Percentiles rank a stretch among this genome's conserved stretches.
Conservation (phyloP, 2,329 filamentous ascomycete genomes). For the Zalaria obscura region DNA sequence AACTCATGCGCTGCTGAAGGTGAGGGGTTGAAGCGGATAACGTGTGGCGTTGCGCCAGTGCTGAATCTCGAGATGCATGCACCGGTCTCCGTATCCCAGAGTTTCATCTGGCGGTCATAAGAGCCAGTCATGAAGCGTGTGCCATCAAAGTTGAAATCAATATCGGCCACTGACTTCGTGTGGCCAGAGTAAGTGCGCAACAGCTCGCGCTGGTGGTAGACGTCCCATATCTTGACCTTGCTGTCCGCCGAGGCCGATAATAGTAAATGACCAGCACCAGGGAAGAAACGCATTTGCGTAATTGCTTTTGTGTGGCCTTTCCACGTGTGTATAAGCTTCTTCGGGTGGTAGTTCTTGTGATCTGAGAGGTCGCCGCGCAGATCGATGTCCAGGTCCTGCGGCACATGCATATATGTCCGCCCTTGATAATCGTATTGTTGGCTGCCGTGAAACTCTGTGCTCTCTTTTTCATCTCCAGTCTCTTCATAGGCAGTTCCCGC, state of each 20-base stretch:
- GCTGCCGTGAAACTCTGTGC: slow-evolving; percentile 72
- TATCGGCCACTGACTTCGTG: slow-evolving; percentile 76
- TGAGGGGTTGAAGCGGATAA: slow-evolving; percentile 82
- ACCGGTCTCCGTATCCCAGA: slow-evolving; percentile 97
- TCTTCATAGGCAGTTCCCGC: slow-evolving; percentile 36
- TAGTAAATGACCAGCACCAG: slow-evolving; percentile 71
- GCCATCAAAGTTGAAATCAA: slow-evolving; percentile 72
- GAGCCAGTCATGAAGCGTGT: slow-evolving; percentile 80
- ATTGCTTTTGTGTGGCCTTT: slow-evolving; percentile 67
- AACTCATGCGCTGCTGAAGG: slow-evolving; percentile 72
- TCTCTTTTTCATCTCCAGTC: slow-evolving; percentile 45
- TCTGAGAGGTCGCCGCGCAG: slow-evolving; percentile 68
- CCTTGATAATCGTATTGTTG: slow-evolving; percentile 86
- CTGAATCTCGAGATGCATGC: slow-evolving; percentile 78
- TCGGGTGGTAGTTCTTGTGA: slow-evolving; percentile 81
- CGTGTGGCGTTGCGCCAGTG: slow-evolving; percentile 89
- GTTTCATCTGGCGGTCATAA: slow-evolving; percentile 89
- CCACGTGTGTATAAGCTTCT: slow-evolving; percentile 86
- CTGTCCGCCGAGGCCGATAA: slow-evolving; percentile 81
- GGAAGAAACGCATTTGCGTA: slow-evolving; percentile 82
- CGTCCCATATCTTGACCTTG: slow-evolving; percentile 88
- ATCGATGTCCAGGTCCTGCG: slow-evolving; percentile 77
- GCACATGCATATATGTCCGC: slow-evolving; percentile 93
- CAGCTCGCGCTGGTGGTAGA: slow-evolving; percentile 78
- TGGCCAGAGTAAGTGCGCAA: slow-evolving; percentile 87